Conservation (phyloP, 805 yeast species). For the Jamesozyma spencerorum region DNA sequence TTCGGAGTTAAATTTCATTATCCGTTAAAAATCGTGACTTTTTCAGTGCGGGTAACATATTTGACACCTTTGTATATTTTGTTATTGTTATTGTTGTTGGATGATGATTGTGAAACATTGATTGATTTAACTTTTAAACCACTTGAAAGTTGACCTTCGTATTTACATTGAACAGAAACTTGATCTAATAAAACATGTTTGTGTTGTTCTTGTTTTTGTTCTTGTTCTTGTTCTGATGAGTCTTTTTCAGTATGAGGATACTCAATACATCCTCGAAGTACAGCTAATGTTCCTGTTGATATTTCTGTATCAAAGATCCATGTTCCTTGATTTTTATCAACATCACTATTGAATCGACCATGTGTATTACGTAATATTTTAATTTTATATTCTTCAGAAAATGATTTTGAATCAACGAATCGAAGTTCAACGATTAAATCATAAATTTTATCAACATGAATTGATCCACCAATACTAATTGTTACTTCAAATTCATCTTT, state of each 20-base stretch:
- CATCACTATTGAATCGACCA: slow-evolving; percentile 60
- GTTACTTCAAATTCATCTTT: slow-evolving; percentile 34
- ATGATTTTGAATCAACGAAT: no score
- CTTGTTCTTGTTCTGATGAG: no score
- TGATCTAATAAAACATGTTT: no score
- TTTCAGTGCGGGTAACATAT: slow-evolving; percentile 44
- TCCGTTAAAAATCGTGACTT: slow-evolving; percentile 1
- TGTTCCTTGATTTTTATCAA: slow-evolving; percentile 30
- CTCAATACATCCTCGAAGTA: slow-evolving; percentile 52
- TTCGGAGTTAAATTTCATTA: not conserved
- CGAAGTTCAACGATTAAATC: slow-evolving; percentile 37
- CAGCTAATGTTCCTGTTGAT: slow-evolving; percentile 56
- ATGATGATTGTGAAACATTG: slow-evolving; percentile 41
- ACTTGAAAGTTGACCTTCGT: slow-evolving; percentile 46
- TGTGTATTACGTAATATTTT: slow-evolving; percentile 58
- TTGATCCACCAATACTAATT: slow-evolving; percentile 30
- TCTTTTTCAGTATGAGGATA: no score
- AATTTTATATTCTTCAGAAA: slow-evolving; percentile 28
- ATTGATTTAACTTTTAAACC: slow-evolving; percentile 62
- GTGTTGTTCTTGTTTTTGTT: no score
- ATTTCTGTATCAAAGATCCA: slow-evolving; percentile 60
- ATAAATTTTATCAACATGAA: slow-evolving; percentile 40
- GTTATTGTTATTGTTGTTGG: slow-evolving; percentile 12
- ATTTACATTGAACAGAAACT: slow-evolving; percentile 3
- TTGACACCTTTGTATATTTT: slow-evolving; percentile 90